Base-by-base conservation (phyloP, 1,284 basidiomycete species). In the Pyrrhoderma lamaoense region DNA sequence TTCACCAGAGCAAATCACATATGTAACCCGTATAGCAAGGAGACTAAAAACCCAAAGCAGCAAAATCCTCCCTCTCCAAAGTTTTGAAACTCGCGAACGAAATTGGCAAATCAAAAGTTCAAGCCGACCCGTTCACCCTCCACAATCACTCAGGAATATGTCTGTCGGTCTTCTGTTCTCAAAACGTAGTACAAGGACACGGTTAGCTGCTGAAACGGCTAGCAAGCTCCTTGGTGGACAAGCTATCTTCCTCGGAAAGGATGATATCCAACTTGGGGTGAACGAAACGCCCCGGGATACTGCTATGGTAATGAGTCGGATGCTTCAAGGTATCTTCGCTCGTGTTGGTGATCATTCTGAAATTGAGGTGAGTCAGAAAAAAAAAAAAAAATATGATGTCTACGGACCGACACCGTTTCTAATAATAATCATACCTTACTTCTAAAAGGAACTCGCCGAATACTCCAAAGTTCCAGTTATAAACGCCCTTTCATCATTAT, bases 311-410 rank as follows among this genome's bases (percentile, higher is more conserved):
- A 79, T 96, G 56, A 85, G 90, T 16, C 89, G 90, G 14, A 97
- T 99, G 94, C 89, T 86, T 51, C 87, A 98, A 67, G 96, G 95
- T 16, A 92, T 99, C 58, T 97, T 99, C 72, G 96, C 95, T 18
- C 85, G 96, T 44, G 95, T 99, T 1, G 91, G 89, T 4, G 86
- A 79, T 9, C 95, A 99, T 67, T 75, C 77, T 2, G 95, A 99
- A 65, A 86, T 99, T 51, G 93, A 95, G 79, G 92, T 90, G 52
- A 53, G 77, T 16, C 16, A 16, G 16, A 37, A 37, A 11, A 9
- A 37, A 16, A 37, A 37, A 16, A 37, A 37, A 37, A 37, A 37
- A 37, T 9, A 9, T 37, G 35, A 11, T 37, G 16, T 9, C 16
- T 37, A 37, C 9, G 16, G 35, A 37, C 9, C 3, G 8, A 1